phyloP scores from a whole-genome alignment of 352 stramenopile species.

The Phytophthora megakarya region DNA sequence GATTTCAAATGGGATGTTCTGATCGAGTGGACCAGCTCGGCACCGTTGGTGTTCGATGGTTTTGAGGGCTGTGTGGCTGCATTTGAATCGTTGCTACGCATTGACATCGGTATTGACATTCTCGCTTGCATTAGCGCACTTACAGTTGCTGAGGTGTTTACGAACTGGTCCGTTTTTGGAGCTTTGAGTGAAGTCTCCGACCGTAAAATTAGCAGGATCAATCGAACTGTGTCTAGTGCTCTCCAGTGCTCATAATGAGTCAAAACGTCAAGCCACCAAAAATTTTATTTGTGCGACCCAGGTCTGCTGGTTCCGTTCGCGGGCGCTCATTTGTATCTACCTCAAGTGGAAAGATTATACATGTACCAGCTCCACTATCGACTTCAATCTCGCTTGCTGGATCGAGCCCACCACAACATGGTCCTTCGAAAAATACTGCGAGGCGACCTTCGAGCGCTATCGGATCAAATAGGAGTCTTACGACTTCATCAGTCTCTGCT shows the following conservation, averaged over 20 bases:
- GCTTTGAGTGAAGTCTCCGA: neutral
- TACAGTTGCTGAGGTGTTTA: neutral
- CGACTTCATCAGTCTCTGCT: neutral
- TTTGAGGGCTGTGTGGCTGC: slow-evolving; percentile 24
- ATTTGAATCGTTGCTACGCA: neutral
- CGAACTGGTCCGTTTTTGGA: neutral
- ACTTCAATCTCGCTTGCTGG: slow-evolving; percentile 11
- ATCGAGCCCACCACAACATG: slow-evolving; percentile 6
- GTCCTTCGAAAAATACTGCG: slow-evolving; percentile 4
- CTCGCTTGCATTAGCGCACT: neutral
- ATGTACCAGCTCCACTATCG: neutral
- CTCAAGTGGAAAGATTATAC: neutral
- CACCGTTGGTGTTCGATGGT: slow-evolving; percentile 13
- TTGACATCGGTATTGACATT: slow-evolving; percentile 39
- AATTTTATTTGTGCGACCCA: slow-evolving; percentile 36
- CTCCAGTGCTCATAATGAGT: slow-evolving; percentile 12
- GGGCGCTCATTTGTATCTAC: neutral
- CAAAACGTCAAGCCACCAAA: slow-evolving; percentile 26
- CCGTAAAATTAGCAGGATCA: slow-evolving; percentile 6
- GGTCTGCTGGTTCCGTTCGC: slow-evolving; percentile 23
- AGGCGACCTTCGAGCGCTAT: slow-evolving; percentile 31
- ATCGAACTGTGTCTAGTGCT: neutral
- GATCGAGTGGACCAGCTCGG: slow-evolving; percentile 12
- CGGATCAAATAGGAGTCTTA: slow-evolving; percentile 14
- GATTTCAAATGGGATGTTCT: slow-evolving; percentile 17